These are phyloP conservation scores for Herpetomonas samuelpessoai DNA, from an alignment of 208 protist genomes.

Conservation along the genomic window DNA sequence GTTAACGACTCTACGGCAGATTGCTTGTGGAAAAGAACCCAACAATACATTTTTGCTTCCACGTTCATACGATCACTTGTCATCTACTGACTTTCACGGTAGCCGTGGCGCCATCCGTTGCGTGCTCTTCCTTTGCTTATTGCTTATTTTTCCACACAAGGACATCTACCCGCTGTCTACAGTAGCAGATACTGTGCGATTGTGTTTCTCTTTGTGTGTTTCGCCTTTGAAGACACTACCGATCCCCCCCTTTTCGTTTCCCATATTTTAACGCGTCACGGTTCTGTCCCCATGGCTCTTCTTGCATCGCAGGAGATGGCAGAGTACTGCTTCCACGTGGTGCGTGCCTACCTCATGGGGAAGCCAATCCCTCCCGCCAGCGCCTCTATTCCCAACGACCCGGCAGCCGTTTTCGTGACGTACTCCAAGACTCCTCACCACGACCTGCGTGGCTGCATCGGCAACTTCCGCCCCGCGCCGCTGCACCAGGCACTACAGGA, in stretches of 20 bases:
- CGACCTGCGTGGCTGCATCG: conserved; percentile 84
- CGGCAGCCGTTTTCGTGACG: conserved; percentile 78
- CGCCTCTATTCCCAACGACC: conserved; percentile 52
- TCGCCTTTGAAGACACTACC: too few species aligned
- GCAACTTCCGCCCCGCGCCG: conserved; percentile 57
- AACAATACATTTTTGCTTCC: too few species aligned
- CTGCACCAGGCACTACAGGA: conserved; percentile 69
- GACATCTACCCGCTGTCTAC: too few species aligned
- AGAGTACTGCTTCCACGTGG: conserved; percentile 81
- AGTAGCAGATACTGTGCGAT: too few species aligned
- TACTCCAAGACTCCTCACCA: conserved; percentile 46
- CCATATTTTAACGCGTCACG: background rate
- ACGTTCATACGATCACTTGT: too few species aligned
- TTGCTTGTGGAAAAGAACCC: too few species aligned
- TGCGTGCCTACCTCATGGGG: conserved; percentile 37
- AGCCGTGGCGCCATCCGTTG: too few species aligned
- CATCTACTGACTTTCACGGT: too few species aligned
- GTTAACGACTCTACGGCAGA: too few species aligned
- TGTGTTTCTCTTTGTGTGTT: too few species aligned
- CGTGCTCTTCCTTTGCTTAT: too few species aligned
- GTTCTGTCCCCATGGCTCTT: conserved; percentile 15
- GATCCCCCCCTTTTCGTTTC: conserved; percentile 1
- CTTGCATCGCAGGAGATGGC: conserved; percentile 80
- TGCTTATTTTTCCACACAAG: background rate
- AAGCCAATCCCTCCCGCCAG: conserved; percentile 32